Evolutionary conservation across 192 early-diverging fungal genomes (phyloP).

Genomic region (Dissophora ornata): DNA sequence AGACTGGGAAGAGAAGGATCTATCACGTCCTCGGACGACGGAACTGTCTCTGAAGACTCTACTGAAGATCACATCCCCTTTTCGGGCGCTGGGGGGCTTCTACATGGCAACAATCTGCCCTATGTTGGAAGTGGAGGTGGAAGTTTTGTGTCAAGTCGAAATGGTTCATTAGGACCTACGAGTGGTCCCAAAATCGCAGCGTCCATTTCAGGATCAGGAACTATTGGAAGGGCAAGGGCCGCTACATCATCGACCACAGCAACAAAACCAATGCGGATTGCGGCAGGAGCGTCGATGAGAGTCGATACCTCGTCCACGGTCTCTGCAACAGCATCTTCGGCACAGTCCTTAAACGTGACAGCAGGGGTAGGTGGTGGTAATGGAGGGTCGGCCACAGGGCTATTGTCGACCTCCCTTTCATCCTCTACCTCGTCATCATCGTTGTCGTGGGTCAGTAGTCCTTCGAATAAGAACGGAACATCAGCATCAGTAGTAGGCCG

Average conservation of each 20-base stretch:
- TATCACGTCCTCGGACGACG: constrained; percentile 39
- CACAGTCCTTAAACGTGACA: constrained; percentile 7
- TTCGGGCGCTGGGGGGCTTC: constrained; percentile 38
- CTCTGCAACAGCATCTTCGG: neutral
- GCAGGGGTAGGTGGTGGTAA: neutral
- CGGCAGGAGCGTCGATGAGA: constrained; percentile 49
- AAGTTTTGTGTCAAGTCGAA: neutral
- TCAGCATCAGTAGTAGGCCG: neutral
- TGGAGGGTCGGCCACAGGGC: constrained; percentile 2
- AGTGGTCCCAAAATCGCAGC: constrained; percentile 7
- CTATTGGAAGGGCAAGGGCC: neutral
- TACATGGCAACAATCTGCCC: constrained; percentile 17
- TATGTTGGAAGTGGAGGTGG: constrained; percentile 3
- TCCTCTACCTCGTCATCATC: constrained; percentile 45
- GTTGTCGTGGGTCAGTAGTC: constrained; percentile 37
- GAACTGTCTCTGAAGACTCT: constrained; percentile 46
- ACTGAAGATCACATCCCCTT: constrained; percentile 43
- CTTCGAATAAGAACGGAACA: constrained; percentile 1
- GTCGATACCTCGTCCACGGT: constrained; percentile 1
- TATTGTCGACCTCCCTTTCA: constrained; percentile 40
- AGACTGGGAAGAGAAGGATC: constrained; percentile 23
- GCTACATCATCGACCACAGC: neutral
- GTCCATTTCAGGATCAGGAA: neutral
- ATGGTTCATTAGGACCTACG: neutral
- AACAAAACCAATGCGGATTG: constrained; percentile 37